Percentiles rank a stretch among this genome's conserved stretches.
Evolutionary conservation across 2,329 filamentous ascomycete genomes (phyloP).

Genomic region (Emmonsiellopsis sp.): DNA sequence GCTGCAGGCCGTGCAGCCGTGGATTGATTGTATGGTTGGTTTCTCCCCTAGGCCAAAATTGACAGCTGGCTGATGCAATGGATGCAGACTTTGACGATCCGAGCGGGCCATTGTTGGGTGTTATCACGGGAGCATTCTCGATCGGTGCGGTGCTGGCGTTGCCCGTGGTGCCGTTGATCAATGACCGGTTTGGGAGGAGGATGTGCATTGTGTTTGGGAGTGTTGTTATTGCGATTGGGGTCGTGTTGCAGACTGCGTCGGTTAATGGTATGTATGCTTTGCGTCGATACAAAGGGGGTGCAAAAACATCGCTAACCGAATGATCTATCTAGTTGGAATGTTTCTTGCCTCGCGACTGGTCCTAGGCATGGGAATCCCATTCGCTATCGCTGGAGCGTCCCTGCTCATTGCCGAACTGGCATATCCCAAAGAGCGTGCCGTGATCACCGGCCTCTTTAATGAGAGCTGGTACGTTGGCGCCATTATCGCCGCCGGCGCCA

Average conservation of each 20-base stretch:
- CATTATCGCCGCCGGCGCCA: constrained; percentile 33
- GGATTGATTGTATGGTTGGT: constrained; percentile 25
- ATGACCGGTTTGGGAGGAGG: constrained; percentile 46
- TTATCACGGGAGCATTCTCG: constrained; percentile 50
- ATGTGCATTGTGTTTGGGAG: constrained; percentile 50
- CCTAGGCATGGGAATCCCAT: constrained; percentile 52
- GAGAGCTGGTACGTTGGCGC: constrained; percentile 48
- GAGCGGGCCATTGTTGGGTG: constrained; percentile 29
- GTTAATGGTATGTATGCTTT: too few species aligned
- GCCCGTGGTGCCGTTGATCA: constrained; percentile 48
- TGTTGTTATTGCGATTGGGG: constrained; percentile 45
- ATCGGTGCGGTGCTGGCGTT: constrained; percentile 50
- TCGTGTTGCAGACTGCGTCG: constrained; percentile 47
- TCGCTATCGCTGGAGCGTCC: constrained; percentile 49
- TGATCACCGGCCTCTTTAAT: constrained; percentile 53
- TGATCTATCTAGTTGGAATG: constrained; percentile 39
- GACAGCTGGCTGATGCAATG: constrained; percentile 12
- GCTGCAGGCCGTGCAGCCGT: constrained; percentile 30
- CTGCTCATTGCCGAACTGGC: constrained; percentile 51
- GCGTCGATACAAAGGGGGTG: too few species aligned
- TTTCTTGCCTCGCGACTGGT: constrained; percentile 51
- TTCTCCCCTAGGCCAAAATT: too few species aligned
- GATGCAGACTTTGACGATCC: constrained; percentile 12
- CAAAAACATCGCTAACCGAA: not conserved
- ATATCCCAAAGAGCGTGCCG: constrained; percentile 51